Conservation (phyloP, 129 eudicot species). For the Artemisia tridentata region DNA sequence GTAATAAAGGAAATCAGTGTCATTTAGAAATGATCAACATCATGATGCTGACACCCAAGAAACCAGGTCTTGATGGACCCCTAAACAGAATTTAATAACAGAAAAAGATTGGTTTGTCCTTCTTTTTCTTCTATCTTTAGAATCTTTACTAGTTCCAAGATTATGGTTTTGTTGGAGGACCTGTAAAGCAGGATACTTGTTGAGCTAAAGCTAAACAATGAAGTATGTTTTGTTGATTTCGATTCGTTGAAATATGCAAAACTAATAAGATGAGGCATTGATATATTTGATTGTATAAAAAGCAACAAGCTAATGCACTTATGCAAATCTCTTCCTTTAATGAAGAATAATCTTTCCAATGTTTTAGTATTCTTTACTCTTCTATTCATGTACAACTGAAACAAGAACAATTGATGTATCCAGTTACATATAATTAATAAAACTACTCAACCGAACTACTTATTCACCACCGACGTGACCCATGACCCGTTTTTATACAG, state of each 20-base stretch:
- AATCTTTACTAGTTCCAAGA: constrained; percentile 17
- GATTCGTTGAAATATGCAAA: constrained; percentile 10
- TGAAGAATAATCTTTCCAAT: neutral
- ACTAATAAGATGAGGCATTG: neutral
- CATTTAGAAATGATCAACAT: constrained; percentile 6
- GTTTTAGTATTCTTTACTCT: neutral
- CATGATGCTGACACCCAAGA: constrained; percentile 31
- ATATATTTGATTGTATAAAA: constrained; percentile 16
- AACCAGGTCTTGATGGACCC: constrained; percentile 32
- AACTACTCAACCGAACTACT: too few relatives aligned
- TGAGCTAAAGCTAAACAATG: constrained; percentile 37
- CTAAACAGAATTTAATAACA: constrained; percentile 10
- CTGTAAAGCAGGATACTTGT: constrained; percentile 61
- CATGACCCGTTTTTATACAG: too few relatives aligned
- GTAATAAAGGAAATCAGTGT: constrained; percentile 19
- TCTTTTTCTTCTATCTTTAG: neutral
- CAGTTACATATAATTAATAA: too few relatives aligned
- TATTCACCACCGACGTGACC: too few relatives aligned
- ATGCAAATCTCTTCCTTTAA: too few relatives aligned
- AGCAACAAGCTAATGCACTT: constrained; percentile 14
- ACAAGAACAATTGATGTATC: too few relatives aligned
- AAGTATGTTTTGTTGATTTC: constrained; percentile 23
- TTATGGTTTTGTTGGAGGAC: constrained; percentile 25
- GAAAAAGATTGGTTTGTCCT: constrained; percentile 1
- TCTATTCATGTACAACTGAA: neutral